Evolutionary conservation across 2,329 filamentous ascomycete species (phyloP).

Genomic region (Cercospora citrullina): DNA sequence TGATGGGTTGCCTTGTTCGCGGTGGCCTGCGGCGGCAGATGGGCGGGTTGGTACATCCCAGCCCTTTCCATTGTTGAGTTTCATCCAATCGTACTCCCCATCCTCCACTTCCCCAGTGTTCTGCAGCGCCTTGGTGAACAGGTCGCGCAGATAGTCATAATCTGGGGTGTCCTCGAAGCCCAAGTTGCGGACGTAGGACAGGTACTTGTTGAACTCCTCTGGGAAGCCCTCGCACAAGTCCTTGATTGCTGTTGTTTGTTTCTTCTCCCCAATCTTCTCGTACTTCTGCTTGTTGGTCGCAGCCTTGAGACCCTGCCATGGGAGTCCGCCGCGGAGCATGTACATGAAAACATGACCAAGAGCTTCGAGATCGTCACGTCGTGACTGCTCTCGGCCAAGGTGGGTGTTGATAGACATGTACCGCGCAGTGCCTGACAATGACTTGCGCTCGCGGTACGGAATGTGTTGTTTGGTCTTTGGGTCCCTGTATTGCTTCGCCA

Average conservation of each 20-base stretch:
- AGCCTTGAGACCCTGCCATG: constrained; percentile 61
- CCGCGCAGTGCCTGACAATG: constrained; percentile 89
- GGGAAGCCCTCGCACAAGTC: constrained; percentile 95
- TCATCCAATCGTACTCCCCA: constrained; percentile 99
- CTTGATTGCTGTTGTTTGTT: constrained; percentile 95
- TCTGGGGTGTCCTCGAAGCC: constrained; percentile 98
- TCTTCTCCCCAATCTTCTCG: constrained; percentile 99
- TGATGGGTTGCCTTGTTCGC: constrained; percentile 73
- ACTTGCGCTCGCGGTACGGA: constrained; percentile 94
- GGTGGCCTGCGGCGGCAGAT: constrained; percentile 71
- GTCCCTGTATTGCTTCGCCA: constrained; percentile 99
- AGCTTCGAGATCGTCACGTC: constrained; percentile 92
- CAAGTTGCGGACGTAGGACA: constrained; percentile 95
- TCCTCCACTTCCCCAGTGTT: constrained; percentile 93
- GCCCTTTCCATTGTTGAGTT: constrained; percentile 88
- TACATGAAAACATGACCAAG: constrained; percentile 70
- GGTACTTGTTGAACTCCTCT: constrained; percentile 96
- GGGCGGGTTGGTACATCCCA: constrained; percentile 78
- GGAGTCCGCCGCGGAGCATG: constrained; percentile 65
- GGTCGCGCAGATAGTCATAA: constrained; percentile 94
- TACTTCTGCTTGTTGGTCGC: constrained; percentile 68
- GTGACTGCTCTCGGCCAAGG: constrained; percentile 90
- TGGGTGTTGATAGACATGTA: constrained; percentile 99
- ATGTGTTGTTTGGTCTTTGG: constrained; percentile 99
- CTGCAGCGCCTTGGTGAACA: constrained; percentile 95